Conservation (phyloP, 768 basidiomycete species). For the Leccinum disarticulatum region DNA sequence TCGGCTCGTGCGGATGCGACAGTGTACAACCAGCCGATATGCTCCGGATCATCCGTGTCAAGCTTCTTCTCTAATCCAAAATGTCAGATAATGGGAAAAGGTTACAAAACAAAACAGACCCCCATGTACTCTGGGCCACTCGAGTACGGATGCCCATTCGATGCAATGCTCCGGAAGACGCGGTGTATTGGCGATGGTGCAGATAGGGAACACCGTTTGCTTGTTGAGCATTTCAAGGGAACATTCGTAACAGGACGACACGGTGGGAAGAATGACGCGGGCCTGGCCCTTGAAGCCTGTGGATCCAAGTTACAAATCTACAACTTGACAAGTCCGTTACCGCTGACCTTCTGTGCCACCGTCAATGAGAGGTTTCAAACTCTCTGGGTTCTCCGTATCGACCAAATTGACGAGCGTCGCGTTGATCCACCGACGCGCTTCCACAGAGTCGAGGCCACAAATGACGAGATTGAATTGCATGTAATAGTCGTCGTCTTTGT, state of each 20-base stretch:
- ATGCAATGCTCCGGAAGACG: slow-evolving; percentile 98
- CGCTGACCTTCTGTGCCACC: slow-evolving; percentile 92
- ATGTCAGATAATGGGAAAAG: slow-evolving; percentile 2
- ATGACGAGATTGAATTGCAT: slow-evolving; percentile 96
- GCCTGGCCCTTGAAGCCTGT: slow-evolving; percentile 98
- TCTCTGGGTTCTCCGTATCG: slow-evolving; percentile 90
- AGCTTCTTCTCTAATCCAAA: slow-evolving; percentile 73
- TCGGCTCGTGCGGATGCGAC: slow-evolving; percentile 79
- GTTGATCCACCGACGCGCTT: slow-evolving; percentile 98
- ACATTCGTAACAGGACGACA: slow-evolving; percentile 97
- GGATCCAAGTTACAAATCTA: not conserved
- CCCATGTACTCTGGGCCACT: slow-evolving; percentile 94
- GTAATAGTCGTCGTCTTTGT: slow-evolving; percentile 94
- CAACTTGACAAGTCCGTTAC: not conserved
- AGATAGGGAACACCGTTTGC: slow-evolving; percentile 95
- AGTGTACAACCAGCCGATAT: slow-evolving; percentile 91
- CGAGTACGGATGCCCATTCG: slow-evolving; percentile 98
- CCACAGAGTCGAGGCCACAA: slow-evolving; percentile 95
- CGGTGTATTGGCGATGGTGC: slow-evolving; percentile 98
- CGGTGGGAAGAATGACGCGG: slow-evolving; percentile 91
- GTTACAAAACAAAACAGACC: slow-evolving; percentile 44
- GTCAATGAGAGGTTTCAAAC: slow-evolving; percentile 94
- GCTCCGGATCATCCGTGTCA: slow-evolving; percentile 96
- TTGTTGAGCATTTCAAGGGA: slow-evolving; percentile 98
- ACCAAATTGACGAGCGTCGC: slow-evolving; percentile 95